Conservation (phyloP, 257 asterid genomes). For the Solanum habrochaites region DNA sequence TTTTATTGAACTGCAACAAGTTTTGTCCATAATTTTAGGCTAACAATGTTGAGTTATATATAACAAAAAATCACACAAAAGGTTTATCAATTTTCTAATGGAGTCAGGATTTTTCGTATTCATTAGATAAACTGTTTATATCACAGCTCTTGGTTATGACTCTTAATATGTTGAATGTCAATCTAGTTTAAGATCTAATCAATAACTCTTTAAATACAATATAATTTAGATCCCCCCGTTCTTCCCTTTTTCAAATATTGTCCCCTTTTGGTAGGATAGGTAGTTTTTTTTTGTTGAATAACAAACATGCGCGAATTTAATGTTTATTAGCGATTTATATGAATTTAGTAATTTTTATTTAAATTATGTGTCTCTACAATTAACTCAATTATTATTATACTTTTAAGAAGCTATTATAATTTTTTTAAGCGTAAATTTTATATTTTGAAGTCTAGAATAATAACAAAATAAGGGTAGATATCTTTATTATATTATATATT, state of each 20-base stretch:
- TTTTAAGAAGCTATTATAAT: neutral
- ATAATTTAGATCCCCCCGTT: too few species aligned
- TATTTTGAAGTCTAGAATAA: too few species aligned
- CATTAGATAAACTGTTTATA: neutral
- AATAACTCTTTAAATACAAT: too few species aligned
- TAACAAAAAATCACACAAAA: neutral
- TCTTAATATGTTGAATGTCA: too few species aligned
- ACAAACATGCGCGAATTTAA: neutral
- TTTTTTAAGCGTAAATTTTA: too few species aligned
- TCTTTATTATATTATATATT: too few species aligned
- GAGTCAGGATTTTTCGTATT: neutral
- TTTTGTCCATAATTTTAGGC: neutral
- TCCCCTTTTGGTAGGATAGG: neutral
- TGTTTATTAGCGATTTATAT: too few species aligned
- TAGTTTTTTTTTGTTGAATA: neutral
- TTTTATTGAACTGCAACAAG: neutral
- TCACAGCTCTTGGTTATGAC: accelerated
- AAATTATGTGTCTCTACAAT: neutral
- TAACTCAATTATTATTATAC: neutral
- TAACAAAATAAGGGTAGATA: neutral
- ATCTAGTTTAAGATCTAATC: too few species aligned
- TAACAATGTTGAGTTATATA: neutral
- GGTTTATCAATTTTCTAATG: neutral
- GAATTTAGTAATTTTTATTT: too few species aligned
- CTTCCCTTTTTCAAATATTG: too few species aligned